phyloP scores from a whole-genome alignment of 2,329 filamentous ascomycete species.

The Colletotrichum brevisporum region DNA sequence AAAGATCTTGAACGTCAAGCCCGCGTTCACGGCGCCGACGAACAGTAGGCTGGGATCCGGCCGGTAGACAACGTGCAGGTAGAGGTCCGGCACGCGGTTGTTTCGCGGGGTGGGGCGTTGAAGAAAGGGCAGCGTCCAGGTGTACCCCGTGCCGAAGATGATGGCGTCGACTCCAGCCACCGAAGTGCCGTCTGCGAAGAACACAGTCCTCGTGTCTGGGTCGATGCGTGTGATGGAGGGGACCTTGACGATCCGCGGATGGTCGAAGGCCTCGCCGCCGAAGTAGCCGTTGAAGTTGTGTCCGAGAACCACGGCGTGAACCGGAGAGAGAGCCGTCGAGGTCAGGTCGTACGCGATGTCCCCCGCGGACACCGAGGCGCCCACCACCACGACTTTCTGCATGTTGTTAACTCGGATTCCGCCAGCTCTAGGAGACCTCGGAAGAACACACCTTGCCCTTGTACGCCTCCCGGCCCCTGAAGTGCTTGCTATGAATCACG shows the following conservation, averaged over 20 bases:
- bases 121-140: conserved; percentile 75
- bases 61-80: conserved; percentile 70
- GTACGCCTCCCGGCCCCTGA: conserved; percentile 61
- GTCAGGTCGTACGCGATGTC: conserved; percentile 71
- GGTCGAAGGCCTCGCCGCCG: conserved; percentile 70
- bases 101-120: conserved; percentile 56
- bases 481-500: conserved; percentile 69
- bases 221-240: conserved; percentile 63
- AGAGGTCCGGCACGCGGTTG: conserved; percentile 69
- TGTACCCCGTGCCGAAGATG: conserved; percentile 78
- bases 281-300: conserved; percentile 68
- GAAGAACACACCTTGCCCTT: conserved; percentile 56
- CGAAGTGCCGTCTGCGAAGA: conserved; percentile 68
- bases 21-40: conserved; percentile 69
- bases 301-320: conserved; percentile 68
- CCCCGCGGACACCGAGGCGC: conserved; percentile 74
- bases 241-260: conserved; percentile 63
- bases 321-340: conserved; percentile 58
- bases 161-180: conserved; percentile 71
- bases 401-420: neutral
- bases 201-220: conserved; percentile 58
- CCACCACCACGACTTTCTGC: conserved; percentile 72
- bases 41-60: conserved; percentile 69
- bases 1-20: conserved; percentile 77
- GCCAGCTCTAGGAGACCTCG: too few relatives aligned